Conservation (phyloP, 225 moss, liverwort and hornwort genomes). For the Antitrichia curtipendula region DNA sequence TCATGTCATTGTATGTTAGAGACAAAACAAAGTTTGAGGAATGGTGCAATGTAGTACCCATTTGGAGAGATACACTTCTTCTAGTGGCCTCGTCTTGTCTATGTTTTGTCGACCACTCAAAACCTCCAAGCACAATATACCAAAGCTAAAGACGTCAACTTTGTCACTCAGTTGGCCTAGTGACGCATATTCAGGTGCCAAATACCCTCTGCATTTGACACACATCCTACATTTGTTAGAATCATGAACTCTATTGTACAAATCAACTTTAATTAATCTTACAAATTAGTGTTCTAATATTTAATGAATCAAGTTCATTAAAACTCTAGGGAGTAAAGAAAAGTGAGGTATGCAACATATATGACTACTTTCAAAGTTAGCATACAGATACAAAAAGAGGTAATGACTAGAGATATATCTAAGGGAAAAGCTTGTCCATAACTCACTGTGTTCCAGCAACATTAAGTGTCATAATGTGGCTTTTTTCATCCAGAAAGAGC, state of each 20-base stretch:
- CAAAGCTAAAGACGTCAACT: slow-evolving; percentile 49
- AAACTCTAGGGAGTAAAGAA: not conserved
- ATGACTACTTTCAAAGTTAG: not conserved
- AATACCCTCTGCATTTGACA: slow-evolving; percentile 1
- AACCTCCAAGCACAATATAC: slow-evolving; percentile 40
- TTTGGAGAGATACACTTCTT: slow-evolving; percentile 26
- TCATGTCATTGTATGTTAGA: not conserved
- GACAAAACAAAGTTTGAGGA: not conserved
- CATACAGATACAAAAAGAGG: not conserved
- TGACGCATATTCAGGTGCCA: not conserved
- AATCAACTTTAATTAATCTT: too few relatives aligned
- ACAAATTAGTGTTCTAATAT: not conserved
- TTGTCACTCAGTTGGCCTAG: slow-evolving; percentile 47
- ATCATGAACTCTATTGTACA: not conserved
- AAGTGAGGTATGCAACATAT: not conserved
- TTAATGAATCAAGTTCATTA: not conserved
- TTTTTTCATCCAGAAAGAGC: slow-evolving; percentile 11
- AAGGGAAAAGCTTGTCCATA: not conserved
- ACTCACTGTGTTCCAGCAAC: slow-evolving; percentile 8
- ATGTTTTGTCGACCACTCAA: slow-evolving; percentile 36
- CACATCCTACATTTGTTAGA: not conserved
- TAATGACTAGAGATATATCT: not conserved
- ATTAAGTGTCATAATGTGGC: not conserved
- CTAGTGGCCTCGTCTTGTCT: slow-evolving; percentile 11
- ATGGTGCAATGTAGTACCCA: slow-evolving; percentile 1